Evolutionary conservation across 1,284 basidiomycete genomes (phyloP), one percentile per base, ranked within the genome.

Genomic region (Fomes fomentarius): DNA sequence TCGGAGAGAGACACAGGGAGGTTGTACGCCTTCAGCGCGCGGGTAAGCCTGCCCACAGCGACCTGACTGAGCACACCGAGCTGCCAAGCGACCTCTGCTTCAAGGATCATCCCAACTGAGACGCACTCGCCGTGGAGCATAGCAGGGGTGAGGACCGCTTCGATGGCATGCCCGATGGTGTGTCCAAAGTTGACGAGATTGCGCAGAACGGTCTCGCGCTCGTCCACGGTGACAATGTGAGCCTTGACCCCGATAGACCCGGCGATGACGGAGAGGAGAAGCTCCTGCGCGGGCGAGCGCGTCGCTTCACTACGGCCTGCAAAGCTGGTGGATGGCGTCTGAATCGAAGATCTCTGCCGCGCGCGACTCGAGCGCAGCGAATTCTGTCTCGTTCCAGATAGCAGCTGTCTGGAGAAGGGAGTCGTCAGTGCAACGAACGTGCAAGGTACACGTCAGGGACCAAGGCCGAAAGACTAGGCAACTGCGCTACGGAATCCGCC

Each of bases 341-440:
- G 85, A 51, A 94, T 89, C 82, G 66, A 91, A 89, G 58, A 96
- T 93, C 66, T 94, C 91, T 24, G 83, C 82, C 0, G 92, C 86
- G 44, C 86, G 85, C 2, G 90, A 89, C 70, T 98, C 95, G 59
- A 98, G 85, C 24, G 86, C 82, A 24, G 86, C 80, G 67, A 98
- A 98, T 67, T 95, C 91, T 58, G 77, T 74, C 63, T 93, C 93
- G 71, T 94, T 85, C 94, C 95, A 96, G 65, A 98, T 97, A 8
- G 94, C 95, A 4, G 95, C 95, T 24, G 96, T 98, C 94, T 95
- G n/a, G n/a, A n/a, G n/a, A n/a, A n/a, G n/a, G n/a, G n/a, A n/a
- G n/a, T n/a, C n/a, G n/a, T n/a, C n/a, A n/a, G n/a, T n/a, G n/a
- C n/a, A n/a, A n/a, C n/a, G n/a, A n/a, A n/a, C n/a, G n/a, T n/a